Evolutionary conservation across 2,329 filamentous ascomycete genomes (phyloP).

Genomic region (Penicillium sp.): DNA sequence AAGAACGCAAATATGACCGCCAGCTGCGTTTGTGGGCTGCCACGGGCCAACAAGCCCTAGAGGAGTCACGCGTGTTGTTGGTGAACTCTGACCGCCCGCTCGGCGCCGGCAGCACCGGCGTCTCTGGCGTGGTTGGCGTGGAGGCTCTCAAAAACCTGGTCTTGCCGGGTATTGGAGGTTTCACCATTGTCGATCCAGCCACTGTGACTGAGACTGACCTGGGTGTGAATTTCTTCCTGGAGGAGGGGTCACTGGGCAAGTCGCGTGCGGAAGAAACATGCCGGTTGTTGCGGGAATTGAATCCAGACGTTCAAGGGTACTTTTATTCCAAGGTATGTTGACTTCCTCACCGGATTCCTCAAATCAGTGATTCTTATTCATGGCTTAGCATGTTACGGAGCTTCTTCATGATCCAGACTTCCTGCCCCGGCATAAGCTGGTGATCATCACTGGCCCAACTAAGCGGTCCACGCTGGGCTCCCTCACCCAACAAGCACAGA

Average conservation of each 20-base stretch:
- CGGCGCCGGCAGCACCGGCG: slow-evolving; percentile 42
- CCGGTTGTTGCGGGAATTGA: slow-evolving; percentile 79
- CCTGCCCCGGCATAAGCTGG: slow-evolving; percentile 56
- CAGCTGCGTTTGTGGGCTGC: slow-evolving; percentile 96
- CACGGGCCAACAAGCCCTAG: slow-evolving; percentile 83
- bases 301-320: slow-evolving; percentile 84
- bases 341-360: neutral
- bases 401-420: slow-evolving; percentile 42
- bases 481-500: slow-evolving; percentile 53
- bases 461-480: slow-evolving; percentile 52
- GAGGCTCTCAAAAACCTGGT: slow-evolving; percentile 98
- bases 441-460: slow-evolving; percentile 63
- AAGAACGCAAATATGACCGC: slow-evolving; percentile 83
- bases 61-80: slow-evolving; percentile 87
- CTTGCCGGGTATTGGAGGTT: slow-evolving; percentile 84
- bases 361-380: neutral
- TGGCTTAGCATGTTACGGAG: slow-evolving; percentile 37
- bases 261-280: slow-evolving; percentile 77
- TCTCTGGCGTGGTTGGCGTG: slow-evolving; percentile 81
- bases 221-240: slow-evolving; percentile 96
- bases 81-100: slow-evolving; percentile 66
- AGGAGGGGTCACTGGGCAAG: slow-evolving; percentile 73
- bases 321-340: slow-evolving; percentile 60
- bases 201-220: slow-evolving; percentile 79
- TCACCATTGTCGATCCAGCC: slow-evolving; percentile 83